Evolutionary conservation across 2,329 filamentous ascomycete species (phyloP).

Genomic region (Trichophyton equinum): DNA sequence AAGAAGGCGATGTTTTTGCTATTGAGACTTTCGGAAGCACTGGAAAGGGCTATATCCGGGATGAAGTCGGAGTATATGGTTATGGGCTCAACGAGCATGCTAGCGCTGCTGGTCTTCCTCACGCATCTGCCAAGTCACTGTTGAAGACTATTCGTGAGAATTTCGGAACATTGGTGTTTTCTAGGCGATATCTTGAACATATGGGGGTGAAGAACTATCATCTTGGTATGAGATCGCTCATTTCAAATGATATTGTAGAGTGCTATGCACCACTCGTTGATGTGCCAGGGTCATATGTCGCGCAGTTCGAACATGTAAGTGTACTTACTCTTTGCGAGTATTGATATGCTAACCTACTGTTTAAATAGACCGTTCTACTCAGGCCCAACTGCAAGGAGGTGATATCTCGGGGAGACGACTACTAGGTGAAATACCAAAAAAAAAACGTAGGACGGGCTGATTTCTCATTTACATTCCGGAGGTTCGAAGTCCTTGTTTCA

Average conservation of each 20-base stretch:
- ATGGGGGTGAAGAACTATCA: conserved; percentile 49
- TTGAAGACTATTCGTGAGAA: conserved; percentile 49
- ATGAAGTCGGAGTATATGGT: conserved; percentile 43
- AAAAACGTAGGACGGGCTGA: neutral
- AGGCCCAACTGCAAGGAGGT: conserved; percentile 37
- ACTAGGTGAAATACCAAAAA: conserved; percentile 21
- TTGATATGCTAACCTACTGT: conserved; percentile 8
- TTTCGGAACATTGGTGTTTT: conserved; percentile 51
- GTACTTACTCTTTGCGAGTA: neutral
- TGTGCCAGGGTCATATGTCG: conserved; percentile 47
- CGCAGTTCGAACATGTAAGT: conserved; percentile 50
- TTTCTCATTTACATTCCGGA: neutral
- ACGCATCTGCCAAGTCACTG: conserved; percentile 44
- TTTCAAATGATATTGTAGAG: conserved; percentile 46
- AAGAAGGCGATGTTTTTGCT: conserved; percentile 47
- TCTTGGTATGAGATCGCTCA: conserved; percentile 47
- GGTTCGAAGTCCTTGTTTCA: neutral
- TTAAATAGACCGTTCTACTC: conserved; percentile 38
- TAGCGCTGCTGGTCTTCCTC: conserved; percentile 27
- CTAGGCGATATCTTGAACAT: conserved; percentile 50
- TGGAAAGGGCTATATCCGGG: conserved; percentile 37
- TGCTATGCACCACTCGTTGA: conserved; percentile 46
- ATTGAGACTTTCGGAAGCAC: conserved; percentile 49
- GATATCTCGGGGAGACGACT: conserved; percentile 42
- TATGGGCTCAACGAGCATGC: conserved; percentile 37